Evolutionary conservation across 202 grass and related monocot genomes (phyloP).

Genomic region (Panicum hallii): DNA sequence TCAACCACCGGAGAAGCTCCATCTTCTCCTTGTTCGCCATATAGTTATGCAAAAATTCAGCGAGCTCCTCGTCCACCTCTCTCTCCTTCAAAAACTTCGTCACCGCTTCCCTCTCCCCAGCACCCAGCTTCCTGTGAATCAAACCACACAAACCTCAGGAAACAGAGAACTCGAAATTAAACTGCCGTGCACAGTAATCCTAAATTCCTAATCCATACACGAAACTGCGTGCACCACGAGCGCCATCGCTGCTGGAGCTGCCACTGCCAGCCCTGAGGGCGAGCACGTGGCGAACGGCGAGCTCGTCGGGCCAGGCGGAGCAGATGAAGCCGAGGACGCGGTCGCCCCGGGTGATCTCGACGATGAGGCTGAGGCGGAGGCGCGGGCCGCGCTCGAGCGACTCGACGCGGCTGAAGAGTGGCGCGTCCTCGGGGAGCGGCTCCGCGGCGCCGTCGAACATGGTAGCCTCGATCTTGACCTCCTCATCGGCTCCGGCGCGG

Average conservation of each 20-base stretch:
- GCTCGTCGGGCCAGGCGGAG: constrained; percentile 82
- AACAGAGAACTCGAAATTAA: constrained; percentile 1
- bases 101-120: constrained; percentile 50
- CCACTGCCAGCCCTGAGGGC: constrained; percentile 46
- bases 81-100: constrained; percentile 69
- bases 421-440: constrained; percentile 45
- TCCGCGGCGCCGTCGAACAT: constrained; percentile 82
- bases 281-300: constrained; percentile 69
- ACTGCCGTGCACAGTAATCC: neutral
- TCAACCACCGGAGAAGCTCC: constrained; percentile 81
- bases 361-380: constrained; percentile 88
- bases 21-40: constrained; percentile 81
- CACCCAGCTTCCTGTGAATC: constrained; percentile 56
- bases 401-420: constrained; percentile 65
- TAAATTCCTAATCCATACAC: constrained; percentile 39
- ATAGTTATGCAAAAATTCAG: constrained; percentile 78
- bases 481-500: constrained; percentile 38
- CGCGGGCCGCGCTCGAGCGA: constrained; percentile 61
- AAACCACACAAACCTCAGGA: constrained; percentile 17
- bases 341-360: constrained; percentile 68
- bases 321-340: constrained; percentile 74
- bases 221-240: constrained; percentile 56
- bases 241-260: neutral
- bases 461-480: constrained; percentile 88
- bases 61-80: constrained; percentile 74